phyloP scores from a whole-genome alignment of 768 basidiomycete species.

The Suillus lakei region DNA sequence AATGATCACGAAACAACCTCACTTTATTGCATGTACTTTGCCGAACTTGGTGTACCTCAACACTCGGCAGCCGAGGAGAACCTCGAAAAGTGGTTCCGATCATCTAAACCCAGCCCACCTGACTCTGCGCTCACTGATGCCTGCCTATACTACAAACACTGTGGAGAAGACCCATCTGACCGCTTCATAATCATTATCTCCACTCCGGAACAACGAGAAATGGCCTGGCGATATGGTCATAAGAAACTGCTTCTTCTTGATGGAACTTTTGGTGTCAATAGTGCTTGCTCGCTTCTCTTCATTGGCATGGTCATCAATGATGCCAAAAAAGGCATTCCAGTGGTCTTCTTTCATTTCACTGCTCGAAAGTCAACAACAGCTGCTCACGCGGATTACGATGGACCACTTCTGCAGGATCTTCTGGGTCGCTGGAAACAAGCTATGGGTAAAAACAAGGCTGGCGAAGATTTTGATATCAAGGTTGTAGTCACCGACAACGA shows the following conservation, averaged over 20 bases:
- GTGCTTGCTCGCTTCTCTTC: conserved; percentile 25
- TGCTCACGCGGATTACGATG: conserved; percentile 34
- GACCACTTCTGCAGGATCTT: conserved; percentile 22
- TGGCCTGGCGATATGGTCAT: conserved; percentile 32
- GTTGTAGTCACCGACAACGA: conserved; percentile 39
- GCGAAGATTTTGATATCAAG: conserved; percentile 22
- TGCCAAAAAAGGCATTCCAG: conserved; percentile 32
- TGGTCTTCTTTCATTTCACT: conserved; percentile 39
- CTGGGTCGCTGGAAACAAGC: conserved; percentile 26
- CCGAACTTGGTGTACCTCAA: background rate
- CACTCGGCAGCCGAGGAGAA: too few relatives aligned
- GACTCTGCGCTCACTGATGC: background rate
- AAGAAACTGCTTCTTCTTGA: conserved; percentile 27
- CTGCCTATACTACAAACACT: background rate
- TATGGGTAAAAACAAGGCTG: conserved; percentile 12
- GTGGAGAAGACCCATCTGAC: background rate
- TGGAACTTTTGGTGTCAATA: conserved; percentile 31
- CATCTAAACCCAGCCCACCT: background rate
- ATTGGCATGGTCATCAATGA: conserved; percentile 41
- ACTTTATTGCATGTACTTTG: background rate
- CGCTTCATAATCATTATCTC: background rate
- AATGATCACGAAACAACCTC: conserved; percentile 2
- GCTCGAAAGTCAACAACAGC: conserved; percentile 31
- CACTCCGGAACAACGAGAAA: background rate
- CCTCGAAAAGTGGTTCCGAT: background rate